Conservation (phyloP, 2,329 filamentous ascomycete genomes). For the Polychaeton citri region DNA sequence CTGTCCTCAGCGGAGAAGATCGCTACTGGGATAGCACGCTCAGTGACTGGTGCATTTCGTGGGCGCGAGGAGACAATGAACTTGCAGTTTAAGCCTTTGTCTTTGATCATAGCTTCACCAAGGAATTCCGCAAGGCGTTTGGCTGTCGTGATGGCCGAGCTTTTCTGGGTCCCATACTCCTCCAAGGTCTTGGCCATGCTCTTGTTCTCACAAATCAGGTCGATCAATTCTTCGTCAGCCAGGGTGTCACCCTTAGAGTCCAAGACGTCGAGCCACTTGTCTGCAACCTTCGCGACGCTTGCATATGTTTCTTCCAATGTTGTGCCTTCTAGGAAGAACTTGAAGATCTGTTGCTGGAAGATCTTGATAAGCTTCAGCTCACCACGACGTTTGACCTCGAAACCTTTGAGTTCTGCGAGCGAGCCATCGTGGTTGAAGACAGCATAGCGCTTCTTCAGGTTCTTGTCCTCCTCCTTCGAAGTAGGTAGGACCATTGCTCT, state of each 20-base stretch:
- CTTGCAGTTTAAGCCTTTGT: conserved; percentile 98
- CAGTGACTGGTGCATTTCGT: conserved; percentile 81
- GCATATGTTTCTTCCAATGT: conserved; percentile 81
- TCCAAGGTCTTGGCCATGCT: conserved; percentile 96
- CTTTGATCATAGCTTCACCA: conserved; percentile 97
- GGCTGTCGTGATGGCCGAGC: conserved; percentile 97
- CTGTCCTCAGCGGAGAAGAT: conserved; percentile 91
- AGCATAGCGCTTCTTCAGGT: conserved; percentile 96
- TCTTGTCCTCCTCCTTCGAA: conserved; percentile 98
- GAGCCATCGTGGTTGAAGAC: conserved; percentile 98
- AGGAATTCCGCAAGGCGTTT: conserved; percentile 90
- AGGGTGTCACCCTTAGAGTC: conserved; percentile 78
- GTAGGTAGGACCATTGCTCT: conserved; percentile 94
- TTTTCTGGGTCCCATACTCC: conserved; percentile 91
- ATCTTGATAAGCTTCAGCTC: conserved; percentile 99
- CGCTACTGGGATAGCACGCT: conserved; percentile 83
- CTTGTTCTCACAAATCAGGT: conserved; percentile 99
- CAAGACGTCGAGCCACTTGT: conserved; percentile 91
- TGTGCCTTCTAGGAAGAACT: conserved; percentile 88
- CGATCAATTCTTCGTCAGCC: conserved; percentile 92
- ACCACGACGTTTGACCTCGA: conserved; percentile 93
- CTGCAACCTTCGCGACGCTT: conserved; percentile 86
- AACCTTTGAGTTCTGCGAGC: conserved; percentile 89
- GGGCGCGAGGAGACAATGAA: conserved; percentile 92
- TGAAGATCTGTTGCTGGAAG: conserved; percentile 98